Base-by-base conservation (phyloP, 768 basidiomycete genomes). In the Cyclocybe aegerita region DNA sequence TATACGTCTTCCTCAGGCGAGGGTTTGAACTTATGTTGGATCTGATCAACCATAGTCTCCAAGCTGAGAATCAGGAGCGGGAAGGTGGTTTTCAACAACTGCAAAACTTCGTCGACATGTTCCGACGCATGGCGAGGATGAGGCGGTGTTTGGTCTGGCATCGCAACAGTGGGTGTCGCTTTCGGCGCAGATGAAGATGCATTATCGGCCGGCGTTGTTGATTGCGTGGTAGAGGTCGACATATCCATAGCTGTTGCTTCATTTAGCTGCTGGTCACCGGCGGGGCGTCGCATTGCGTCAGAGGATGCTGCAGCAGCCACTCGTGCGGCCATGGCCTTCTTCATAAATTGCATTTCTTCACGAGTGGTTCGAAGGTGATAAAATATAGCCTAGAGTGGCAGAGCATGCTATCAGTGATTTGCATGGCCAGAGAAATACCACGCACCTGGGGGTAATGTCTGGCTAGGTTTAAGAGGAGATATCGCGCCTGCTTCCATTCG, bases 21-120 rank as follows among this genome's bases (percentile, higher is more conserved):
- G 2, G 89, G 82, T 66, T 97, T 96, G 73, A 98, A 96, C 45
- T 93, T 82, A 51, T 85, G 81, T 15, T 84, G 78, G 56, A 99
- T 89, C 68, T 98, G 94, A 57, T 99, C 97, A 4, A 95, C 89
- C 80, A 98, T 89, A 11, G 93, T 95, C 71, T 99, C 97, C 77
- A 99, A 78, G 49, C 93, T 97, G 15, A 98, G 75, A 30, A 96
- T 91, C 33, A 99, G 79, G 6, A 99, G 78, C 0, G 97, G 97
- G 77, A 95, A 97, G 0, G 92, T 87, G 0, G 96, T 97, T 72
- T 99, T 98, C 60, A 98, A 76, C 34, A 92, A 85, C 63, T 94
- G 88, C 37, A 94, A 82, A 50, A 98, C 83, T 63, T 98, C 97
- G 15, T 99, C 97, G 6, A 97, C 85, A 59, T 89, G 80, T 47